Conservation (phyloP, 2,329 filamentous ascomycete genomes). For the Penicillium sp. region DNA sequence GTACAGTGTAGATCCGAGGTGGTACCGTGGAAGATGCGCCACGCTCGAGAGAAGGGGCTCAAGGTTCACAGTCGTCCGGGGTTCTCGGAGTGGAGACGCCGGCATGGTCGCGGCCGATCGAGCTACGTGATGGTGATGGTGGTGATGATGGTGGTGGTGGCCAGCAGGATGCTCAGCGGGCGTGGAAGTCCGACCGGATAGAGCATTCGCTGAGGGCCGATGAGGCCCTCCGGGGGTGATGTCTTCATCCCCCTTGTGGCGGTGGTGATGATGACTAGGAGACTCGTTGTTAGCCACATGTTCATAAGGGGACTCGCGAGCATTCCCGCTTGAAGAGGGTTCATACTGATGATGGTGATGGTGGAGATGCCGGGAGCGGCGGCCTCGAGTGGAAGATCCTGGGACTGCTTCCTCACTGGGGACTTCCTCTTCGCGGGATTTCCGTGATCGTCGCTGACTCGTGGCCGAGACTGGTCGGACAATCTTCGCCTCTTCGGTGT, state of each 20-base stretch:
- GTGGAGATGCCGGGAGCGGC: constrained; percentile 51
- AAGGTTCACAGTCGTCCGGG: constrained; percentile 60
- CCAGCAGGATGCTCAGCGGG: constrained; percentile 22
- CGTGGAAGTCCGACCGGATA: constrained; percentile 26
- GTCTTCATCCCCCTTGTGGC: constrained; percentile 49
- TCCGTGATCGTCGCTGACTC: constrained; percentile 54
- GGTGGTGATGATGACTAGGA: constrained; percentile 48
- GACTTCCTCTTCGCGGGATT: constrained; percentile 69
- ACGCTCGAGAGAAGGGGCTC: constrained; percentile 67
- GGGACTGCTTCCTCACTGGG: constrained; percentile 62
- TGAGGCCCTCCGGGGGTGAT: constrained; percentile 19
- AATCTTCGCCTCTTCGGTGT: constrained; percentile 31
- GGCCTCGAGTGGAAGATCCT: constrained; percentile 60
- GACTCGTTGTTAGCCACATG: constrained; percentile 12
- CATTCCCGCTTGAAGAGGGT: background rate
- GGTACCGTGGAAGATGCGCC: constrained; percentile 63
- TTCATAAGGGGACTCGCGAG: background rate
- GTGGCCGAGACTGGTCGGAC: constrained; percentile 43
- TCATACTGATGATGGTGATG: constrained; percentile 57
- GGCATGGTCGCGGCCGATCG: constrained; percentile 17
- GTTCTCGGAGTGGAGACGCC: constrained; percentile 48
- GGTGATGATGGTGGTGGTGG: constrained; percentile 42
- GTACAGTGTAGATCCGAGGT: constrained; percentile 82
- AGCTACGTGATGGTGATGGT: constrained; percentile 35
- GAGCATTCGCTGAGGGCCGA: constrained; percentile 24